Evolutionary conservation across 345 rosid genomes (phyloP).

Genomic region (Turritis glabra): DNA sequence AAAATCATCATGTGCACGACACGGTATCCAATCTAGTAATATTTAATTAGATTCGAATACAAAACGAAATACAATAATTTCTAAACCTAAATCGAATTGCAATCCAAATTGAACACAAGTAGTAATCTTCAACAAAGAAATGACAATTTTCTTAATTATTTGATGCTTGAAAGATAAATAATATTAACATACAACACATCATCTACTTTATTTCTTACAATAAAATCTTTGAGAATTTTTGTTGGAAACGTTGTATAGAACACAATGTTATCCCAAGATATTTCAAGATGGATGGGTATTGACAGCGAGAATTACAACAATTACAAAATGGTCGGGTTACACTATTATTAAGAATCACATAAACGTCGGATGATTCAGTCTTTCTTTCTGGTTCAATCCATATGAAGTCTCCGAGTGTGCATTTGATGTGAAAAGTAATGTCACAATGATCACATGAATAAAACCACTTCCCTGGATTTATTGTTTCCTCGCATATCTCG

Average conservation of each 20-base stretch:
- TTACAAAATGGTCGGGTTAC: not conserved
- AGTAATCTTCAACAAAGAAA: no score
- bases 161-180: not conserved
- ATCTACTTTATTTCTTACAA: not conserved
- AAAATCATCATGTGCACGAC: no score
- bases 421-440: not conserved
- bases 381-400: not conserved
- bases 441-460: not conserved
- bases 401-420: not conserved
- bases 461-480: not conserved
- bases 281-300: not conserved
- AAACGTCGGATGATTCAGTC: rapidly evolving
- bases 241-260: not conserved
- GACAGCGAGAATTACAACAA: not conserved
- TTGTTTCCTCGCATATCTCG: not conserved
- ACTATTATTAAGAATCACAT: not conserved
- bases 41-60: no score
- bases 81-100: not conserved
- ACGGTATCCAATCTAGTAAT: no score
- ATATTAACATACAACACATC: not conserved
- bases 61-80: not conserved
- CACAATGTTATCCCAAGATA: rapidly evolving
- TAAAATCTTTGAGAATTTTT: not conserved
- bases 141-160: not conserved
- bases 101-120: not conserved